phyloP scores from a whole-genome alignment of 768 basidiomycete genomes.

The Rhodotorula taiwanensis region DNA sequence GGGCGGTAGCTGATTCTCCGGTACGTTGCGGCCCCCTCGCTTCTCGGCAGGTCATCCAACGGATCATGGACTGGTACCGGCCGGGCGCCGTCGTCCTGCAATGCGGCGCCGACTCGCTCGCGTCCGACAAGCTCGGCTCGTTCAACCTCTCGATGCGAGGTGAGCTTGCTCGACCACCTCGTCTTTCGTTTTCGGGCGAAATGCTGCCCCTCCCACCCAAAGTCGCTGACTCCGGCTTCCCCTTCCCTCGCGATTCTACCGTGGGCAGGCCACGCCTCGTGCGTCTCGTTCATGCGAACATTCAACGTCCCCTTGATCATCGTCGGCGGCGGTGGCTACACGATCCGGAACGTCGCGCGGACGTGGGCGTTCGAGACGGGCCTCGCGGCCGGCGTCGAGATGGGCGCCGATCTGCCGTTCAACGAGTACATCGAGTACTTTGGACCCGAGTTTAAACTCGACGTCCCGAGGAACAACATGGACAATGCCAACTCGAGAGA shows the following conservation, averaged over 20 bases:
- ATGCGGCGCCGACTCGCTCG: conserved; percentile 90
- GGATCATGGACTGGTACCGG: conserved; percentile 76
- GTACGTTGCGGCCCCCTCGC: too few relatives aligned
- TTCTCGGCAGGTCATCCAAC: conserved; percentile 73
- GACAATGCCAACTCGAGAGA: conserved; percentile 82
- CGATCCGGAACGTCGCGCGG: conserved; percentile 89
- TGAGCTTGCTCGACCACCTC: conserved; percentile 41
- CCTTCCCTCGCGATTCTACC: too few relatives aligned
- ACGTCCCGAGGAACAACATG: conserved; percentile 87
- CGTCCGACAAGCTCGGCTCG: conserved; percentile 90
- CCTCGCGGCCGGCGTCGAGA: conserved; percentile 78
- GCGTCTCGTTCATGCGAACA: conserved; percentile 74
- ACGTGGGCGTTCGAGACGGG: conserved; percentile 97
- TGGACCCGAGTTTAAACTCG: conserved; percentile 85
- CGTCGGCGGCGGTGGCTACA: conserved; percentile 93
- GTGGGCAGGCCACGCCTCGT: conserved; percentile 70
- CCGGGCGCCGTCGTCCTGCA: conserved; percentile 86
- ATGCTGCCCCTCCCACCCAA: background rate
- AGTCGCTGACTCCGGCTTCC: background rate
- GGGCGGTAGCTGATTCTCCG: too few relatives aligned
- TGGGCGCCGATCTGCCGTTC: conserved; percentile 70
- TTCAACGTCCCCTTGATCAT: conserved; percentile 81
- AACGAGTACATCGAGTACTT: conserved; percentile 96
- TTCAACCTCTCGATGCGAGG: conserved; percentile 89
- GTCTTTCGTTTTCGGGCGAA: background rate